Percentiles rank a stretch among this genome's conserved stretches.
These are phyloP conservation scores for Tremella yokohamensis DNA, from an alignment of 768 basidiomycete species.

Conservation along the genomic window DNA sequence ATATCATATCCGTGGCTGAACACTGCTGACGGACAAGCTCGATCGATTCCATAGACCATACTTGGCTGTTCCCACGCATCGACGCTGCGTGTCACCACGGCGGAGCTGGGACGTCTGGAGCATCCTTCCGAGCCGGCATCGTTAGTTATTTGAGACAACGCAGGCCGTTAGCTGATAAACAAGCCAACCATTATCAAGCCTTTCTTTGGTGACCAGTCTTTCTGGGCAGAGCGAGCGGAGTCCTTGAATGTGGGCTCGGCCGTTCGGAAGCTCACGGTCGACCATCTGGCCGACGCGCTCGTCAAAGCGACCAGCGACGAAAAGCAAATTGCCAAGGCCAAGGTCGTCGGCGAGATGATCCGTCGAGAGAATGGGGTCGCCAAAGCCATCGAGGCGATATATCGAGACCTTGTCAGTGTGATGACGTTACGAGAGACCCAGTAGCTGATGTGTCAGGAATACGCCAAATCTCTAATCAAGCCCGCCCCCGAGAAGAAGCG, in stretches of 20 bases:
- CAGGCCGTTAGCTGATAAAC: not conserved
- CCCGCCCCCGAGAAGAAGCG: conserved; percentile 41
- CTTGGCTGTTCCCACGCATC: conserved; percentile 91
- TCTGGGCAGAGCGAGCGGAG: conserved; percentile 98
- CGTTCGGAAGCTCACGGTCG: conserved; percentile 80
- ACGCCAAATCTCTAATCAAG: conserved; percentile 83
- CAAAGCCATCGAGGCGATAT: conserved; percentile 90
- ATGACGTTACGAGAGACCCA: not conserved
- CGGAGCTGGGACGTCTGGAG: conserved; percentile 93
- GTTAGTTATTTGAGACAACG: conserved; percentile 63
- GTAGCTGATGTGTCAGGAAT: conserved; percentile 57
- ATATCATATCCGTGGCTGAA: not conserved
- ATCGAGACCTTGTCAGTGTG: conserved; percentile 68
- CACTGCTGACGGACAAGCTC: conserved; percentile 42
- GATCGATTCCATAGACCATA: conserved; percentile 83
- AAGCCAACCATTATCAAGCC: conserved; percentile 88
- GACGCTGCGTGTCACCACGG: conserved; percentile 98
- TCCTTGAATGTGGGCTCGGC: conserved; percentile 85
- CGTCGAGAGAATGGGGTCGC: conserved; percentile 87
- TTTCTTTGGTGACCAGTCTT: conserved; percentile 97
- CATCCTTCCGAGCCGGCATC: conserved; percentile 68
- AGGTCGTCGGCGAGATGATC: conserved; percentile 78
- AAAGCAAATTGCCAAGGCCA: conserved; percentile 84
- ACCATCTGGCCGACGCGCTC: conserved; percentile 73
- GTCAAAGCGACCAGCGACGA: conserved; percentile 74